Conservation (phyloP, 129 eudicot species). For the Glebionis coronaria region DNA sequence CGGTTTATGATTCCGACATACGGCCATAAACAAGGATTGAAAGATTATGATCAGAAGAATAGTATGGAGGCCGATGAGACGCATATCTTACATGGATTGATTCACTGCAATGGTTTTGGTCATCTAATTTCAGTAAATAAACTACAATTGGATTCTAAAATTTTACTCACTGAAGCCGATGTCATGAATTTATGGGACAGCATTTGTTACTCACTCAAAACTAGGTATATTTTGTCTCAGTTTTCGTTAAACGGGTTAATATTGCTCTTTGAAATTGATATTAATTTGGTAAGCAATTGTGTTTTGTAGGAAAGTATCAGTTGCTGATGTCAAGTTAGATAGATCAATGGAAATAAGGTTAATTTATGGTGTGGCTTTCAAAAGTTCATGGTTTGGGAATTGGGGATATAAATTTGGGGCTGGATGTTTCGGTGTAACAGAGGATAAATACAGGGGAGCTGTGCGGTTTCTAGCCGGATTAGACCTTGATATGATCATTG, state of each 20-base stretch:
- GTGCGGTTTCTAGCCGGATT: constrained; percentile 40
- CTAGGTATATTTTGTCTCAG: constrained; percentile 35
- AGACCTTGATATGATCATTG: constrained; percentile 45
- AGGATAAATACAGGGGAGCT: constrained; percentile 46
- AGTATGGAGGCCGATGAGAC: constrained; percentile 31
- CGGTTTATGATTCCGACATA: constrained; percentile 54
- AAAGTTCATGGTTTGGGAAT: constrained; percentile 53
- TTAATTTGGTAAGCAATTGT: constrained; percentile 1
- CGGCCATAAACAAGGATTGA: constrained; percentile 35
- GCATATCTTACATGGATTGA: constrained; percentile 52
- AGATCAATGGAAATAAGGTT: constrained; percentile 53
- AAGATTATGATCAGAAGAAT: constrained; percentile 30
- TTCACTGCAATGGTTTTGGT: constrained; percentile 80
- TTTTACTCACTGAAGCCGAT: constrained; percentile 33
- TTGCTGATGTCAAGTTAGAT: constrained; percentile 37
- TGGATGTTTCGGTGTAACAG: constrained; percentile 52
- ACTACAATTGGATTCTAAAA: constrained; percentile 27
- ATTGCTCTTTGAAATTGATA: not conserved
- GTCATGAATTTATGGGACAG: constrained; percentile 66
- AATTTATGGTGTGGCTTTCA: constrained; percentile 49
- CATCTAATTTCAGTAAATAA: constrained; percentile 57
- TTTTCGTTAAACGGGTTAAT: not conserved
- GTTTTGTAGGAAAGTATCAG: constrained; percentile 50
- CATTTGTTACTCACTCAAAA: constrained; percentile 53
- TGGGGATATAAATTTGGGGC: constrained; percentile 63